Conservation (phyloP, 495 filamentous ascomycete genomes). For the Lindgomyces ingoldianus region DNA sequence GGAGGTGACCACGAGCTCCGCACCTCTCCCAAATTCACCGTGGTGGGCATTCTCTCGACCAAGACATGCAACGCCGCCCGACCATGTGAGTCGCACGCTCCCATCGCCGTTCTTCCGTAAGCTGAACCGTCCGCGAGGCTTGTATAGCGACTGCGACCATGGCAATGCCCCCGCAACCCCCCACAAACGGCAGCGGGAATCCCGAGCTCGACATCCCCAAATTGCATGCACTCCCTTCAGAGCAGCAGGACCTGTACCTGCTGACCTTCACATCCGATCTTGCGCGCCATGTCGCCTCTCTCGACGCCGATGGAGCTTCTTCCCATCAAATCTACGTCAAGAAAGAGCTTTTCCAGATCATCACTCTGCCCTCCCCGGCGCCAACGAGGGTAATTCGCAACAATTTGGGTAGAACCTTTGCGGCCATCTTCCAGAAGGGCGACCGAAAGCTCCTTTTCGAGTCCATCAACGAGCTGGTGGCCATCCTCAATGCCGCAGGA, state of each 20-base stretch:
- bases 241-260: conserved; percentile 94
- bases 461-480: conserved; percentile 83
- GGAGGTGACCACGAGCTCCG: conserved; percentile 20
- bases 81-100: conserved; percentile 15
- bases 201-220: conserved; percentile 82
- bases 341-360: conserved; percentile 84
- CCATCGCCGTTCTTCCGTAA: neutral
- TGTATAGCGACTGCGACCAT: conserved; percentile 20
- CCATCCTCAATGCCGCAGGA: conserved; percentile 65
- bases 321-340: conserved; percentile 86
- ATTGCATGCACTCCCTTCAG: conserved; percentile 84
- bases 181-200: conserved; percentile 29
- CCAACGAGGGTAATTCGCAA: conserved; percentile 88
- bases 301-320: conserved; percentile 76
- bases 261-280: conserved; percentile 85
- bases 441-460: conserved; percentile 92
- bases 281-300: conserved; percentile 72
- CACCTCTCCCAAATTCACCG: too few species aligned
- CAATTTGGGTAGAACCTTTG: conserved; percentile 80
- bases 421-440: conserved; percentile 80
- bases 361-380: conserved; percentile 80
- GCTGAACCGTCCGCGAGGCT: neutral
- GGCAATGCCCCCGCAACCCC: conserved; percentile 7
- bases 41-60: too few species aligned
- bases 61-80: neutral